Conservation (phyloP, 2,329 filamentous ascomycete species). For the Calonectria pauciramosa region DNA sequence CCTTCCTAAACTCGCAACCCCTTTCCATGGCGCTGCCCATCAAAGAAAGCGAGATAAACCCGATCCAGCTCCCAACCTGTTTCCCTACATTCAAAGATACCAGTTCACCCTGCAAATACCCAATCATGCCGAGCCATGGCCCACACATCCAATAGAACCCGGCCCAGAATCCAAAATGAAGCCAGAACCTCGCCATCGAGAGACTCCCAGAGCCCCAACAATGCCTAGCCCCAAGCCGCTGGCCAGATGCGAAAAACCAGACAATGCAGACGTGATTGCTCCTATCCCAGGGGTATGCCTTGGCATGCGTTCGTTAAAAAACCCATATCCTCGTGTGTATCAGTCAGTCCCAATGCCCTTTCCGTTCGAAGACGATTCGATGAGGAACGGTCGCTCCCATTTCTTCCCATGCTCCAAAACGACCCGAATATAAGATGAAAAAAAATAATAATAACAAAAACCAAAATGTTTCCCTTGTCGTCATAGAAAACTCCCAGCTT, state of each 20-base stretch:
- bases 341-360: slow-evolving; percentile 37
- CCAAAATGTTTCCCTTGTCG: slow-evolving; percentile 19
- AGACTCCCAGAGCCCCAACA: slow-evolving; percentile 31
- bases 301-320: slow-evolving; percentile 41
- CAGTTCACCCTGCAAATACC: slow-evolving; percentile 19
- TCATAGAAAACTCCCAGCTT: slow-evolving; percentile 39
- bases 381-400: slow-evolving; percentile 36
- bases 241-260: slow-evolving; percentile 30
- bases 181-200: slow-evolving; percentile 19
- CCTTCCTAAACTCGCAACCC: slow-evolving; percentile 7
- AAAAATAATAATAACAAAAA: not conserved
- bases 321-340: slow-evolving; percentile 40
- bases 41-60: slow-evolving; percentile 11
- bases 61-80: not conserved
- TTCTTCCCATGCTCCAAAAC: slow-evolving; percentile 40
- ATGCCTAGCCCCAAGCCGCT: slow-evolving; percentile 34
- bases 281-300: slow-evolving; percentile 31
- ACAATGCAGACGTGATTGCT: slow-evolving; percentile 33
- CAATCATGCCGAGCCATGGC: slow-evolving; percentile 11
- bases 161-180: slow-evolving; percentile 18
- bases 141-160: slow-evolving; percentile 3
- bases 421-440: not conserved
- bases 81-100: slow-evolving; percentile 12
- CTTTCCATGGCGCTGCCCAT: slow-evolving; percentile 1
- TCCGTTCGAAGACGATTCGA: slow-evolving; percentile 41